Evolutionary conservation across 306 rosid genomes (phyloP), one percentile per base, ranked within the genome.

Genomic region (Prunus padus): DNA sequence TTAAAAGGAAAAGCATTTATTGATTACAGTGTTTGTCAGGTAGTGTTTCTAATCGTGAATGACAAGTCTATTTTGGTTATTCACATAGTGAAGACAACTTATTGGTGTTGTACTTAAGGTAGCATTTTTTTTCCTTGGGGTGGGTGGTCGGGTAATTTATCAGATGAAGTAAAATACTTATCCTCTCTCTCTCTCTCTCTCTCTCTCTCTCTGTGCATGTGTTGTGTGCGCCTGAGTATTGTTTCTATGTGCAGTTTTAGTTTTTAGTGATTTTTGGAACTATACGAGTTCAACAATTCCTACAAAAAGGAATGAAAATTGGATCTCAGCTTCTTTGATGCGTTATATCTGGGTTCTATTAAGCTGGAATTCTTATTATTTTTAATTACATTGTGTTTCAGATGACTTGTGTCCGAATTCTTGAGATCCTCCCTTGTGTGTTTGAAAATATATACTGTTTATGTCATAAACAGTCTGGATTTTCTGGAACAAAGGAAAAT

Each of bases 341-440:
- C 33, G 72, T 77, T 75, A 42, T 67, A 31, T 25, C 67, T 57
- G 33, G 73, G 63, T 83, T 79, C 74, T 65, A 63, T 70, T 67
- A 37, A 31, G 77, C 78, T 54, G 80, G 79, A 73, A 62, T 79
- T 75, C 81, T 79, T 84, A 79, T 65, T 51, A 59, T 50, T 55
- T 54, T 72, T 61, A 26, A 60, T 80, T 86, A 52, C 69, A 65
- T 88, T 55, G 80, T 81, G 77, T 85, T 84, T 75, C 96, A 95
- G 98, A 90, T 95, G 96, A 88, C 98, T 73, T 95, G 98, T 80
- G 91, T 95, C 71, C 91, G 98, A 79, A 73, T 95, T 81, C 98
- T 95, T 11, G 96, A 95, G 92, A 81, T 90, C 84, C 86, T 95
- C 71, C 98, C 98, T 57, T 75, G 86, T 81, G 87, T 89, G 79